A percentile compares a stretch with the other conserved stretches of the same genome.
These are phyloP conservation scores for Dendrostoma leiphaemia DNA, from an alignment of 2,329 filamentous ascomycete genomes.

Conservation along the genomic window DNA sequence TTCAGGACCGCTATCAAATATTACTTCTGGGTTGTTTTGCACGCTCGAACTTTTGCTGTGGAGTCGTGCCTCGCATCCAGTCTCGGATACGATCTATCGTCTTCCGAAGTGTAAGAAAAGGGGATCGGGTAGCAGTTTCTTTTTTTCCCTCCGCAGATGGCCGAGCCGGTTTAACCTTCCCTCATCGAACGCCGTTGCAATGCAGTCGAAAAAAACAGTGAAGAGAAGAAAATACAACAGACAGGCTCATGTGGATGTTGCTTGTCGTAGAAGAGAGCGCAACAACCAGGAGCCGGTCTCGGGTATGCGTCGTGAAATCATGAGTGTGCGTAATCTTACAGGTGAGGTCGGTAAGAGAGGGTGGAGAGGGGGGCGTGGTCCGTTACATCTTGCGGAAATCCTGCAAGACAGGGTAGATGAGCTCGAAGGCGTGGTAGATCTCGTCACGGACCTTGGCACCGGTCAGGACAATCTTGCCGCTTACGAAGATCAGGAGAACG, in stretches of 20 bases:
- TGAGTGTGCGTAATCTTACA: conserved; percentile 32
- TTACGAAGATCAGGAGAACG: conserved; percentile 95
- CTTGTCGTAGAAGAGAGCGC: conserved; percentile 2
- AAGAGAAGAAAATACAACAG: conserved; percentile 25
- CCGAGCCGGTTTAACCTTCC: conserved; percentile 19
- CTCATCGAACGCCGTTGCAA: conserved; percentile 48
- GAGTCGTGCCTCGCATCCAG: conserved; percentile 21
- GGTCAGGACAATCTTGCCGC: conserved; percentile 95
- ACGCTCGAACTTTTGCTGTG: conserved; percentile 8
- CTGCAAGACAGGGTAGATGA: conserved; percentile 95
- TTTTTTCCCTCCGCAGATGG: conserved; percentile 26
- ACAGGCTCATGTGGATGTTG: conserved; percentile 8
- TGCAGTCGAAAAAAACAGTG: conserved; percentile 19
- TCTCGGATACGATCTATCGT: conserved; percentile 23
- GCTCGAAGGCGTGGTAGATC: conserved; percentile 94
- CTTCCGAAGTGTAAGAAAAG: conserved; percentile 16
- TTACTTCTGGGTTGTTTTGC: conserved; percentile 12
- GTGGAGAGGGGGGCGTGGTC: neutral
- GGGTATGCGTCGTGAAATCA: conserved; percentile 42
- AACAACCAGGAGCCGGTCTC: conserved; percentile 14
- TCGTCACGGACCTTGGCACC: conserved; percentile 98
- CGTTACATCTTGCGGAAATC: conserved; percentile 59
- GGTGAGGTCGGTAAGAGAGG: conserved; percentile 4
- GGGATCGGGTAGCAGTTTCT: conserved; percentile 23
- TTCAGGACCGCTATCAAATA: conserved; percentile 16